Evolutionary conservation across 495 filamentous ascomycete species (phyloP).

Genomic region (Xylaria bambusicola): DNA sequence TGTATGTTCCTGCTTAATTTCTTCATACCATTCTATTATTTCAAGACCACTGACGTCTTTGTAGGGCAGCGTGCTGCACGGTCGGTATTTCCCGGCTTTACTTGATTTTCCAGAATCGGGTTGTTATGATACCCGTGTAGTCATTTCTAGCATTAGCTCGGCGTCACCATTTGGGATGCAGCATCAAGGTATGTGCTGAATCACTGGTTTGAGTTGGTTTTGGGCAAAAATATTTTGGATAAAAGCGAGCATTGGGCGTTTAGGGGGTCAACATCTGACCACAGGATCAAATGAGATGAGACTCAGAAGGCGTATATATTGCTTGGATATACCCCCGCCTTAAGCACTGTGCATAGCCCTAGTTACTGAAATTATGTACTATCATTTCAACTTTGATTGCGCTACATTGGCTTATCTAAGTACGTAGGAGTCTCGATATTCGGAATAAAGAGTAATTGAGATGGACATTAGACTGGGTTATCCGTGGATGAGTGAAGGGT

Average conservation of each 20-base stretch:
- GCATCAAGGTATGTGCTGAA: constrained; percentile 1
- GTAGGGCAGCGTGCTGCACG: constrained; percentile 15
- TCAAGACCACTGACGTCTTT: constrained; percentile 4
- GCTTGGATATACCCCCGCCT: constrained; percentile 19
- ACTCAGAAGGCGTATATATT: constrained; percentile 13
- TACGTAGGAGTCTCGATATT: no score
- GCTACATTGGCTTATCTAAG: no score
- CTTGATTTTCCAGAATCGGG: neutral
- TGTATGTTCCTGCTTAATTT: constrained; percentile 21
- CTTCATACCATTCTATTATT: neutral
- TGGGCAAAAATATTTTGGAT: neutral
- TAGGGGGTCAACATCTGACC: neutral
- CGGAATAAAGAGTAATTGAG: no score
- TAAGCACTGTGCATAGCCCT: neutral
- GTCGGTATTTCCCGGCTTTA: constrained; percentile 17
- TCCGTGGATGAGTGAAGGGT: no score
- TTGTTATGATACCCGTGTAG: neutral
- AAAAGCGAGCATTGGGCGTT: constrained; percentile 19
- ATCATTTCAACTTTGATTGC: no score
- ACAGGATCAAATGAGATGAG: neutral
- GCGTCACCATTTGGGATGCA: constrained; percentile 8
- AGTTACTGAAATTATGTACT: neutral
- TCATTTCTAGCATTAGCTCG: constrained; percentile 10
- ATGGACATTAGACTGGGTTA: no score
- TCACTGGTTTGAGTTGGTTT: neutral